Conservation (phyloP, 2,329 filamentous ascomycete genomes). For the Ophiocordyceps camponoti-saundersi region DNA sequence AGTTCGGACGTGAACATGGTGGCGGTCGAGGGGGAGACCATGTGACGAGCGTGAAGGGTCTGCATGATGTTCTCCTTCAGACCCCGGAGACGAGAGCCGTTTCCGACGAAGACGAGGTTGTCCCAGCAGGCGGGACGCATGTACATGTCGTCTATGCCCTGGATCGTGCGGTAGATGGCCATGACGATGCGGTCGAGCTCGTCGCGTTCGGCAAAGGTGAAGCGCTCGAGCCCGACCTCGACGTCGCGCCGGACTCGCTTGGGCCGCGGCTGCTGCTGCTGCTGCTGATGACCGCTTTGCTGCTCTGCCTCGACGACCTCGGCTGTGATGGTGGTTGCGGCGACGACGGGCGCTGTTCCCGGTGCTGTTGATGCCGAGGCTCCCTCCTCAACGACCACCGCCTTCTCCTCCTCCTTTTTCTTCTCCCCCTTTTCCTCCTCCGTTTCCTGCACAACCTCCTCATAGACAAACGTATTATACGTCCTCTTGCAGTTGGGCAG, state of each 20-base stretch:
- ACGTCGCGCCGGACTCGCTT: slow-evolving; percentile 47
- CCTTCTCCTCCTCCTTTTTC: too few relatives aligned
- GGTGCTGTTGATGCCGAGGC: too few relatives aligned
- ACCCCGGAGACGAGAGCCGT: slow-evolving; percentile 56
- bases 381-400: too few relatives aligned
- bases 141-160: slow-evolving; percentile 67
- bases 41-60: slow-evolving; percentile 64
- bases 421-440: too few relatives aligned
- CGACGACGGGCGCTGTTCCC: too few relatives aligned
- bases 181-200: slow-evolving; percentile 74
- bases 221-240: slow-evolving; percentile 63
- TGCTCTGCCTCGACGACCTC: neutral
- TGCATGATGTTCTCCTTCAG: slow-evolving; percentile 80
- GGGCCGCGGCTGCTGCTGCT: slow-evolving; percentile 14
- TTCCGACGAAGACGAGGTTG: slow-evolving; percentile 77
- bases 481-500: slow-evolving; percentile 58
- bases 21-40: slow-evolving; percentile 80
- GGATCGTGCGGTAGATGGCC: slow-evolving; percentile 68
- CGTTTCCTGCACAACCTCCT: slow-evolving; percentile 30
- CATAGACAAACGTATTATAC: slow-evolving; percentile 55
- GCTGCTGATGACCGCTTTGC: neutral
- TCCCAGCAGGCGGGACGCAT: slow-evolving; percentile 86
- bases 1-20: slow-evolving; percentile 97
- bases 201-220: slow-evolving; percentile 47
- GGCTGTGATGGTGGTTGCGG: too few relatives aligned